Evolutionary conservation across 345 rosid species (phyloP).

Genomic region (Eucalyptus lansdowneana): DNA sequence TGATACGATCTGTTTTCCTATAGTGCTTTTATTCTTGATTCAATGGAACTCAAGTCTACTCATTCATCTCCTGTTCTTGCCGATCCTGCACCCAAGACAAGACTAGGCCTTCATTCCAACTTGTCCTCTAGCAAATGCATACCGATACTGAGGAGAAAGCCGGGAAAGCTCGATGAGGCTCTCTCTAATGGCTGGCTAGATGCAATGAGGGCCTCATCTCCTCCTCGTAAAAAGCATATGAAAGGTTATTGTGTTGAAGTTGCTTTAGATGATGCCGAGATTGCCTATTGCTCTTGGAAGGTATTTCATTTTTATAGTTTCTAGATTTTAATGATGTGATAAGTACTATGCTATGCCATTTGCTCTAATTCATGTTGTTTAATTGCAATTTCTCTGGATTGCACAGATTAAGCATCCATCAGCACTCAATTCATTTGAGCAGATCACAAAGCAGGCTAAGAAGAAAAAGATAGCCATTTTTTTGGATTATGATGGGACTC

Average conservation of each 20-base stretch:
- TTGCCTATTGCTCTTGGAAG: constrained; percentile 61
- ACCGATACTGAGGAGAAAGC: constrained; percentile 37
- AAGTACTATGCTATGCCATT: not conserved
- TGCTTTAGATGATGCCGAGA: constrained; percentile 44
- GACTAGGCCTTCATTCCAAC: constrained; percentile 41
- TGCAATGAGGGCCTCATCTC: constrained; percentile 90
- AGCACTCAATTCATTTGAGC: constrained; percentile 32
- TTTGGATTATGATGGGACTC: constrained; percentile 67
- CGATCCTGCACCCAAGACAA: constrained; percentile 45
- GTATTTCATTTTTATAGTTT: constrained; percentile 6
- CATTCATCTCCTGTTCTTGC: constrained; percentile 55
- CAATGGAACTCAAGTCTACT: constrained; percentile 56
- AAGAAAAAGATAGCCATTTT: constrained; percentile 43
- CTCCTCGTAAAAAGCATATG: constrained; percentile 59
- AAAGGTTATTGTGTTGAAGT: constrained; percentile 38
- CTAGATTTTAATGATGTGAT: not conserved
- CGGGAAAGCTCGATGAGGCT: constrained; percentile 69
- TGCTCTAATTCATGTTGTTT: not conserved
- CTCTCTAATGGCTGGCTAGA: constrained; percentile 78
- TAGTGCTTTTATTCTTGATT: not conserved
- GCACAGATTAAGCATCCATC: constrained; percentile 37
- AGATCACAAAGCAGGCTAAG: constrained; percentile 26
- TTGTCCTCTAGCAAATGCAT: constrained; percentile 30
- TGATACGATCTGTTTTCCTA: not conserved
- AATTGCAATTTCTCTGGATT: not conserved